Conservation (phyloP, 352 stramenopile genomes). For the Thraustochytrium sp. region DNA sequence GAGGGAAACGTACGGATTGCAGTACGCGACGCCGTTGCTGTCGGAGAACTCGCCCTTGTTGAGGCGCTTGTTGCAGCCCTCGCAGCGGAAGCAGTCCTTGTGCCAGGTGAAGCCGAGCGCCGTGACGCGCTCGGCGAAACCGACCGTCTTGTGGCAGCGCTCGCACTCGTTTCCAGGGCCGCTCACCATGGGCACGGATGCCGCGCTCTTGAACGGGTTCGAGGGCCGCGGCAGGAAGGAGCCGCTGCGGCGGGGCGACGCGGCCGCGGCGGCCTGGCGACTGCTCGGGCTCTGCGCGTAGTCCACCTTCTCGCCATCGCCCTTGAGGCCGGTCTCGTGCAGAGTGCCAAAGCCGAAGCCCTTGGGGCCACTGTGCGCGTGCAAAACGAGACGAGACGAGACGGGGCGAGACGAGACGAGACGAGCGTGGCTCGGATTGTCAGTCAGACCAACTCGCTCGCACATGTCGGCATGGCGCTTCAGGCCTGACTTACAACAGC, state of each 20-base stretch:
- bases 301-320: background rate
- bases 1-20: conserved; percentile 13
- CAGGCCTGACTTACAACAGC: conserved; percentile 43
- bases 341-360: background rate
- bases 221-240: no score
- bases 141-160: conserved; percentile 28
- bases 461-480: no score
- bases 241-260: no score
- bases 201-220: no score
- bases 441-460: no score
- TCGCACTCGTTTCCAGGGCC: background rate
- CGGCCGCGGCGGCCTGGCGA: background rate
- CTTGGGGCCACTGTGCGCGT: background rate
- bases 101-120: background rate
- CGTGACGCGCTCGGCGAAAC: conserved; percentile 25
- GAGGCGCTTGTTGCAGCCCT: conserved; percentile 22
- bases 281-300: background rate
- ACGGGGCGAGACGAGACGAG: background rate
- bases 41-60: conserved; percentile 28
- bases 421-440: background rate
- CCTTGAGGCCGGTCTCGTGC: background rate
- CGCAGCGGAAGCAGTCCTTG: conserved; percentile 38
- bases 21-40: conserved; percentile 27
- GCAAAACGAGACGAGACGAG: background rate
- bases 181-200: background rate